phyloP scores from a whole-genome alignment of 352 stramenopile species.

The Phytophthora sp. region DNA sequence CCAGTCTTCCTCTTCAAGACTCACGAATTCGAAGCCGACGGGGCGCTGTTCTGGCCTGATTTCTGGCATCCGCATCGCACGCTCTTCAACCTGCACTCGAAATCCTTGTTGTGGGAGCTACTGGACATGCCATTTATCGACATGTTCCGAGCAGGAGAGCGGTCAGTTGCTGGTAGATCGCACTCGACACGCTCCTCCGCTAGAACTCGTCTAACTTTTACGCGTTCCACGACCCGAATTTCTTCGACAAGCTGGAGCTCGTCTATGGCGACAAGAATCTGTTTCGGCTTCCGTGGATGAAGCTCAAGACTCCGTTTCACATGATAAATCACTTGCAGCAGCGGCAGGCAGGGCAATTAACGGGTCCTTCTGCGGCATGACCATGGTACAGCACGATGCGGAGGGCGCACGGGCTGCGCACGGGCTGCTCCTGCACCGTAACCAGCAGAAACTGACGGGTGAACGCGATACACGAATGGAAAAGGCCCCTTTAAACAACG shows the following conservation, averaged over 20 bases:
- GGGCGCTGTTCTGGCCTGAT: constrained; percentile 73
- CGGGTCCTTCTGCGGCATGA: constrained; percentile 52
- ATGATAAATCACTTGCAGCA: constrained; percentile 49
- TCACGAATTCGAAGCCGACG: constrained; percentile 38
- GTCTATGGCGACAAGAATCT: constrained; percentile 65
- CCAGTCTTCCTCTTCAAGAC: constrained; percentile 55
- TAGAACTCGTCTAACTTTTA: constrained; percentile 57
- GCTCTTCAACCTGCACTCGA: constrained; percentile 62
- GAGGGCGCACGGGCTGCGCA: no score
- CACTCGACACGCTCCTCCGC: constrained; percentile 33
- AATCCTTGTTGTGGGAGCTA: constrained; percentile 60
- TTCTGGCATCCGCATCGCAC: constrained; percentile 63
- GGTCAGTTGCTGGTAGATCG: constrained; percentile 61
- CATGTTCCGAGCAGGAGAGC: constrained; percentile 75
- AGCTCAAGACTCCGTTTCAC: constrained; percentile 47
- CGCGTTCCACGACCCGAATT: constrained; percentile 37
- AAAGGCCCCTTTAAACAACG: constrained; percentile 15
- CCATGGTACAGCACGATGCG: constrained; percentile 54
- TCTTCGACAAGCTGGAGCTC: constrained; percentile 41
- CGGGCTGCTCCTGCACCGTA: constrained; percentile 56
- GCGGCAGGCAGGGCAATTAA: constrained; percentile 41
- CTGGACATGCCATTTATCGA: constrained; percentile 48
- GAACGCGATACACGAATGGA: constrained; percentile 23
- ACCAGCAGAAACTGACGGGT: constrained; percentile 47
- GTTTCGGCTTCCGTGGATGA: constrained; percentile 63